Conservation (phyloP, 2,329 filamentous ascomycete genomes). For the Emmonsiellopsis sp. region DNA sequence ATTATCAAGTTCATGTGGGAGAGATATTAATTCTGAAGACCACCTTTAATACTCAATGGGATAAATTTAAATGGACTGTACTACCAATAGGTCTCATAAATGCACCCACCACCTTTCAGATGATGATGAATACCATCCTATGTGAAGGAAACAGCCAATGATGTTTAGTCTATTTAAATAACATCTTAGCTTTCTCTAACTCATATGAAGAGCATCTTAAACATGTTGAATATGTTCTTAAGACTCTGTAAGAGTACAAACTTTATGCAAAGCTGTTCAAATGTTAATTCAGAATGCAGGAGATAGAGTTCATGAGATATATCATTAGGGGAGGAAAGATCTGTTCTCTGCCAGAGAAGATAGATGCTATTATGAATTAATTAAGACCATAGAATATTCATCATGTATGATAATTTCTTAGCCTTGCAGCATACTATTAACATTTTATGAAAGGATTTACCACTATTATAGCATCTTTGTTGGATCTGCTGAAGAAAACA, state of each 20-base stretch:
- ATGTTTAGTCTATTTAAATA: background rate
- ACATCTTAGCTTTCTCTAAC: background rate
- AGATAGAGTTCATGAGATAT: background rate
- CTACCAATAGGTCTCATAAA: background rate
- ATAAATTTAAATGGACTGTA: background rate
- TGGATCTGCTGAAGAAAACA: background rate
- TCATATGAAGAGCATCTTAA: background rate
- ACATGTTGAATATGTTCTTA: background rate
- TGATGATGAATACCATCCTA: background rate
- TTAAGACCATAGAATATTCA: too few species aligned
- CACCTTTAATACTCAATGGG: background rate
- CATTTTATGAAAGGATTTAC: too few species aligned
- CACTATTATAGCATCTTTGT: too few species aligned
- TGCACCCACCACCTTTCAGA: background rate
- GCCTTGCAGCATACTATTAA: too few species aligned
- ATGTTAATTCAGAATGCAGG: background rate
- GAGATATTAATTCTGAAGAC: background rate
- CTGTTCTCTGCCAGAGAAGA: background rate
- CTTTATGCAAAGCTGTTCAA: background rate
- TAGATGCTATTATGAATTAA: background rate
- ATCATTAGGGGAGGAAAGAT: background rate
- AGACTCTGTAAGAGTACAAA: background rate
- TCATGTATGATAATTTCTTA: too few species aligned
- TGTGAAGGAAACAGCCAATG: background rate
- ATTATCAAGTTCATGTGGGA: background rate